Evolutionary conservation across 2,329 filamentous ascomycete species (phyloP), one percentile per base, ranked within the genome.

Genomic region (Trichophyton rubrum): DNA sequence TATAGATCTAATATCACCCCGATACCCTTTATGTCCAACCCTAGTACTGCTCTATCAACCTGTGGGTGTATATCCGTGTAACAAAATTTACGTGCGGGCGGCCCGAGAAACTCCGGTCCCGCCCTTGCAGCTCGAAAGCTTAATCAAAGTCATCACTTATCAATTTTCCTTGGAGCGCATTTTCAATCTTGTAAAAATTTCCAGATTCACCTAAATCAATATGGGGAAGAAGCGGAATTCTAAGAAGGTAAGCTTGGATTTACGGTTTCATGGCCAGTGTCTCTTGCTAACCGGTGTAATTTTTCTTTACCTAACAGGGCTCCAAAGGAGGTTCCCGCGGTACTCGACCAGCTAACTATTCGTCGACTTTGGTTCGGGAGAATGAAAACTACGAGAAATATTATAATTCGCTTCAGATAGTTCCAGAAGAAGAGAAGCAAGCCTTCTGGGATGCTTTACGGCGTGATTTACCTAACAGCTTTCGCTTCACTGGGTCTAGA

Each of bases 401-500:
- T 78, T 99, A 99, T 79, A 86, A 95, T 71, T 79, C 81, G 64
- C 80, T 91, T 33, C 80, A 88, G 4, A 82, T 90, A 62, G 77
- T 97, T 6, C 81, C 87, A 0, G 88, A 90, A 57, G 84, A 86
- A 53, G 92, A 97, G 76, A 85, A 83, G 68, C 79, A 84, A 61
- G 80, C 82, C 8, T 97, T 96, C 75, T 99, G 93, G 93, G 81
- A 82, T 41, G 84, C 88, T 0, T 78, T 97, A 72, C 84, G 85
- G 69, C 84, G 86, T 65, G 91, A 97, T 71, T 79, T 99, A 58
- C 93, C 93, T 60, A 97, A 96, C 78, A 96, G 91, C 75, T 99
- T 97, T 79, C 85, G 93, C 63, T 99, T 99, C 77, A 95, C 90
- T 62, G 93, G 93, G 41, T 96, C 90, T 55, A 95, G 92, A 80